These are phyloP conservation scores for Nyctanthes arbortristis DNA, from an alignment of 257 asterid species.

Conservation along the genomic window DNA sequence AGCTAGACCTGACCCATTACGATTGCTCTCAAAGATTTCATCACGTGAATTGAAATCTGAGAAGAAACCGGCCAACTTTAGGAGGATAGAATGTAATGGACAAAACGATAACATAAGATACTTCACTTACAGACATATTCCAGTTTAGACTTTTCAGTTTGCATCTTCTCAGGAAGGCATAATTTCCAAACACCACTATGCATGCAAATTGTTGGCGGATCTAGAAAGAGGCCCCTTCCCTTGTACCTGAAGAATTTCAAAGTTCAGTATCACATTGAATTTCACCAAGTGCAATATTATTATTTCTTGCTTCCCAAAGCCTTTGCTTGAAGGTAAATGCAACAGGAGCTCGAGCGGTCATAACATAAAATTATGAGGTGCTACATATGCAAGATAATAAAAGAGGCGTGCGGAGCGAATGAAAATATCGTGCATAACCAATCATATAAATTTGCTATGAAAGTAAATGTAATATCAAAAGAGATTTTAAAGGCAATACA, in stretches of 20 bases:
- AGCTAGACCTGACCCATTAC: slow-evolving; percentile 69
- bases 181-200: slow-evolving; percentile 69
- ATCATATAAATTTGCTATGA: not conserved
- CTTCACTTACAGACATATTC: slow-evolving; percentile 59
- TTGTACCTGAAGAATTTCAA: slow-evolving; percentile 61
- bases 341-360: not conserved
- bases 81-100: slow-evolving; percentile 14
- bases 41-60: slow-evolving; percentile 76
- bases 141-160: slow-evolving; percentile 32
- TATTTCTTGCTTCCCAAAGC: not conserved
- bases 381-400: not conserved
- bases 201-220: slow-evolving; percentile 86
- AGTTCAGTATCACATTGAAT: slow-evolving; percentile 18
- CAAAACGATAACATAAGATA: slow-evolving; percentile 11
- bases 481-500: not conserved
- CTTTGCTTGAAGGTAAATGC: not conserved
- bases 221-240: slow-evolving; percentile 90
- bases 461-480: not conserved
- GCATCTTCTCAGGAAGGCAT: slow-evolving; percentile 66
- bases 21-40: slow-evolving; percentile 60
- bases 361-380: not conserved
- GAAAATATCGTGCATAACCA: not conserved
- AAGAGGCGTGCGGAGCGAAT: not conserved
- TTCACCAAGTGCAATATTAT: not conserved
- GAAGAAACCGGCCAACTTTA: slow-evolving; percentile 22